These are phyloP conservation scores for Pulveroboletus sp. DNA, from an alignment of 768 basidiomycete genomes.

Conservation along the genomic window DNA sequence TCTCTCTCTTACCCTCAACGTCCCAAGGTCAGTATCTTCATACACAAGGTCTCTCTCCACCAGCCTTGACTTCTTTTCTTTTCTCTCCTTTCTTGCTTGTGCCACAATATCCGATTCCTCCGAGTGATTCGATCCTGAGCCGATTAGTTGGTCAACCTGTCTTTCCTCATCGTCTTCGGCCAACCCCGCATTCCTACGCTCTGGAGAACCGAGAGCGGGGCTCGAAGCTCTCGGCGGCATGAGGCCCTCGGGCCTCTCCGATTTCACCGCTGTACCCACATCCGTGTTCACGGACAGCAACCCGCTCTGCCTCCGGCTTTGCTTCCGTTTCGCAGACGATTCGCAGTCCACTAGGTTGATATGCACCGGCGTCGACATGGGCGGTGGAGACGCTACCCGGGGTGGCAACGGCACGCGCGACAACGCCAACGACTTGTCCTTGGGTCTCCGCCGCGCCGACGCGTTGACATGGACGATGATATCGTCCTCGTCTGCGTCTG, in stretches of 20 bases:
- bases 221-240: conserved; percentile 57
- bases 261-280: conserved; percentile 28
- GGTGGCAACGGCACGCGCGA: conserved; percentile 50
- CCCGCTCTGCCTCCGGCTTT: conserved; percentile 45
- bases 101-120: conserved; percentile 18
- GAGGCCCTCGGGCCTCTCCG: conserved; percentile 29
- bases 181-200: conserved; percentile 50
- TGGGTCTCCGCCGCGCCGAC: conserved; percentile 40
- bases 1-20: conserved; percentile 36
- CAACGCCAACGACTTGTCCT: conserved; percentile 46
- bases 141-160: conserved; percentile 30
- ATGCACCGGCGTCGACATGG: conserved; percentile 31
- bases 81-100: conserved; percentile 45
- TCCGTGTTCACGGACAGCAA: conserved; percentile 45
- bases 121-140: conserved; percentile 7
- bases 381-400: conserved; percentile 40
- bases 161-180: conserved; percentile 59
- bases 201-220: conserved; percentile 66
- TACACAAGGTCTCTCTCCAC: conserved; percentile 16
- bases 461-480: conserved; percentile 36
- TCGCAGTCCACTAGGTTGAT: conserved; percentile 34
- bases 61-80: conserved; percentile 26
- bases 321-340: conserved; percentile 28
- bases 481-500: conserved; percentile 42
- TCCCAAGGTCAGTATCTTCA: conserved; percentile 24